These are phyloP conservation scores for Vigna reflexopilosa DNA, from an alignment of 306 rosid genomes.

Conservation along the genomic window DNA sequence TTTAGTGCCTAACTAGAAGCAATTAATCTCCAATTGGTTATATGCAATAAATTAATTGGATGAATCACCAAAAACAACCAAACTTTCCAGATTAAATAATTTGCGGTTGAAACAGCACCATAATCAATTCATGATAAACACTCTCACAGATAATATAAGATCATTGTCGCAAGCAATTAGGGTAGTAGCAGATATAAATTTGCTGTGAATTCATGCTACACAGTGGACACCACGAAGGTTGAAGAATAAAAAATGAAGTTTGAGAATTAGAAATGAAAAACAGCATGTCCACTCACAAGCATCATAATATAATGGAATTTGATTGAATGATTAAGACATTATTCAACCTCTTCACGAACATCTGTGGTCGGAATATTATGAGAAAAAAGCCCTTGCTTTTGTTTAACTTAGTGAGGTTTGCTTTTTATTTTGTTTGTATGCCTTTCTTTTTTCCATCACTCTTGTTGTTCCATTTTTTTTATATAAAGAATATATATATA, in stretches of 20 bases:
- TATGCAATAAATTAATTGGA: neutral
- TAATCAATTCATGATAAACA: neutral
- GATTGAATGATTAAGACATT: neutral
- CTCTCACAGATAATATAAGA: conserved; percentile 1
- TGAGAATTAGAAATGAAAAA: conserved; percentile 16
- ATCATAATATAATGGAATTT: conserved; percentile 21
- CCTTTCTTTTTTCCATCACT: neutral
- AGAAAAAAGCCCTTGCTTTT: neutral
- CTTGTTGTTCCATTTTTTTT: neutral
- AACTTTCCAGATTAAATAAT: neutral
- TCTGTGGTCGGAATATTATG: conserved; percentile 19
- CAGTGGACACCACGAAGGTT: conserved; percentile 24
- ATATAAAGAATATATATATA: neutral
- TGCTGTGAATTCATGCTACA: conserved; percentile 4
- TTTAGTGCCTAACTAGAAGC: too few species aligned
- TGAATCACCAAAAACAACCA: neutral
- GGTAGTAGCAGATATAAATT: neutral
- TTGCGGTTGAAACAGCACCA: neutral
- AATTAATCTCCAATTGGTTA: too few species aligned
- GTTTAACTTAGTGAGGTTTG: conserved; percentile 30
- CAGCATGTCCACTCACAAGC: conserved; percentile 19
- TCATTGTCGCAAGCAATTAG: neutral
- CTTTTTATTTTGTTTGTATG: conserved; percentile 12
- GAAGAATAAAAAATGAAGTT: neutral
- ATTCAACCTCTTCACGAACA: conserved; percentile 26